A percentile compares a stretch with the other conserved stretches of the same genome.
phyloP scores from a whole-genome alignment of 108 stramenopile species.

The Cyclotella kingstonii region DNA sequence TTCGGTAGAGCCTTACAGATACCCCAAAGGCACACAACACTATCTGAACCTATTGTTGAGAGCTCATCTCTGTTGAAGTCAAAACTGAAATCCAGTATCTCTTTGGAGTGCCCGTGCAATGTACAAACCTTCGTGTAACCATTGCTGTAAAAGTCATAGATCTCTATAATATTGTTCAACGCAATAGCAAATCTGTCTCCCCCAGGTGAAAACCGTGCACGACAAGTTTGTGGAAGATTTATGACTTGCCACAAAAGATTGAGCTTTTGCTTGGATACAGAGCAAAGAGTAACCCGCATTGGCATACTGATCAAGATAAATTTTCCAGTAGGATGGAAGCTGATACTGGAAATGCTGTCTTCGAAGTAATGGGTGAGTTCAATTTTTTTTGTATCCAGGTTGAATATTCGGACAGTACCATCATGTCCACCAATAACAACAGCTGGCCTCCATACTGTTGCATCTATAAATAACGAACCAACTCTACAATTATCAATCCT shows the following conservation, averaged over 20 bases:
- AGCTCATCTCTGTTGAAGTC: neutral
- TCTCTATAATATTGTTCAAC: neutral
- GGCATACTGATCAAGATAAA: slow-evolving; percentile 2
- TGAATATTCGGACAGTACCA: neutral
- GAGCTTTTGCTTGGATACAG: neutral
- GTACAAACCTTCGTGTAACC: neutral
- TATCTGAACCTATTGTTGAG: slow-evolving; percentile 1
- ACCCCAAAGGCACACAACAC: slow-evolving; percentile 11
- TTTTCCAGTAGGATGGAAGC: slow-evolving; percentile 1
- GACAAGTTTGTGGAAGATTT: neutral
- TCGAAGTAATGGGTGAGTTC: neutral
- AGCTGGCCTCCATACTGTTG: neutral
- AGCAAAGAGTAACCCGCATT: slow-evolving; percentile 1
- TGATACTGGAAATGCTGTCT: neutral
- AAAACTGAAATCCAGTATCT: neutral
- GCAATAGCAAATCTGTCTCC: slow-evolving; percentile 10
- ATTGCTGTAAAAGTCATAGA: neutral
- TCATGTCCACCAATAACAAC: slow-evolving; percentile 11
- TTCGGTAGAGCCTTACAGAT: neutral
- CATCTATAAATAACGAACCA: slow-evolving; percentile 5
- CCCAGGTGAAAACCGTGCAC: slow-evolving; percentile 3
- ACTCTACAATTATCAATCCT: neutral
- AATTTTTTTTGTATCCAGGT: neutral
- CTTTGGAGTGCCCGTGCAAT: slow-evolving; percentile 6
- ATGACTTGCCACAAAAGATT: neutral